Evolutionary conservation across 495 filamentous ascomycete species (phyloP), one percentile per base, ranked within the genome.

Genomic region (Tuber melanosporum): DNA sequence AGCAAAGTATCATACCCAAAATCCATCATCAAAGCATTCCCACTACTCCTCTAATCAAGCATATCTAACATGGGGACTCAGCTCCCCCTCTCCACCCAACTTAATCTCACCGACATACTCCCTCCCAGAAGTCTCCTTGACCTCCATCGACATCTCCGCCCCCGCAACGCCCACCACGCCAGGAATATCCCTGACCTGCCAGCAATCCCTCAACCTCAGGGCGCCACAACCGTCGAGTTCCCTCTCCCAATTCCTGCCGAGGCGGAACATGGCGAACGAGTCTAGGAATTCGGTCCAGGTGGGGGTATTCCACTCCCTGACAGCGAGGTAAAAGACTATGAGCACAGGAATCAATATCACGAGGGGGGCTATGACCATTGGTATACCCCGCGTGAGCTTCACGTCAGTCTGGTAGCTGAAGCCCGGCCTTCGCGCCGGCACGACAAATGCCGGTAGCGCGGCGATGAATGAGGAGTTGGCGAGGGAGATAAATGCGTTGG

Each of bases 201-300:
- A 80, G 49, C 78, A 79, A 46, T 80, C 73, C 19, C 43, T 77
- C 32, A 80, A 78, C 70, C 32, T 3, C 1, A 49, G 20, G 45
- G 73, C 77, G 19, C 78, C 78, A 43, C 77, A 70, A 1, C 73
- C 77, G 17, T 79, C 77, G 44, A 79, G 75, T 49, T 80, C 77
- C 36, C 9, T 32, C 77, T 79, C 77, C 78, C 78, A 80, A 8
- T 70, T 73, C 2, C 78, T 41, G 2, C 78, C 78, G 8, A 80
- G 73, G 39, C 77, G 66, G 17, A 80, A 80, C 78, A 80, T 80
- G 1, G 78, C 78, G 66, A 79, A 80, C 12, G 78, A 76, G 70
- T 80, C 78, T 10, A 80, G 49, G 47, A 80, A 80, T 57, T 80
- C 78, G 12, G 78, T 80, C 78, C 78, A 80, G 26, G 78, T 80